Evolutionary conservation across 805 yeast genomes (phyloP).

Genomic region (Danielia reshetovae): DNA sequence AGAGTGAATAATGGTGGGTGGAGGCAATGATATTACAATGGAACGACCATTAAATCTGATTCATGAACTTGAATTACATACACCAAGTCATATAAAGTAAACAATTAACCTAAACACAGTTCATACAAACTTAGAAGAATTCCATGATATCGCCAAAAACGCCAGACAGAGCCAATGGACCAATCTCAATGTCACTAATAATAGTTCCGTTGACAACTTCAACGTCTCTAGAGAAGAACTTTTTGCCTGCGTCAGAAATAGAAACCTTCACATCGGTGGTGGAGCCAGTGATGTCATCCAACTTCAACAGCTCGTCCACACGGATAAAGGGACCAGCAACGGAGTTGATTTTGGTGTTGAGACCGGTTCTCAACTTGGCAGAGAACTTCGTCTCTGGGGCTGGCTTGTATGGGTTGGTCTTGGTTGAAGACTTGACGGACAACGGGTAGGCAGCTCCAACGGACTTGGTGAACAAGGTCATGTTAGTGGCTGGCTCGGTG

Average conservation of each 20-base stretch:
- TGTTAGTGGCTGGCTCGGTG: slow-evolving; percentile 1
- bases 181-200: neutral
- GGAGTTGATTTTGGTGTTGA: slow-evolving; percentile 1
- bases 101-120: too few species aligned
- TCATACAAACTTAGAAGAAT: neutral
- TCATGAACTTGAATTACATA: too few species aligned
- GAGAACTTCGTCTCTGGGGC: neutral
- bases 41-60: too few species aligned
- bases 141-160: neutral
- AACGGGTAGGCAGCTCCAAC: slow-evolving; percentile 1
- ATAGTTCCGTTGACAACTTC: slow-evolving; percentile 3
- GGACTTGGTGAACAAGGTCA: neutral
- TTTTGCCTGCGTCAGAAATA: neutral
- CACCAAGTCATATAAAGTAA: too few species aligned
- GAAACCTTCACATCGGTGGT: slow-evolving; percentile 1
- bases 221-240: slow-evolving; percentile 1
- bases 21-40: too few species aligned
- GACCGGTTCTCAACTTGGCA: neutral
- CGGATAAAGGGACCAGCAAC: neutral
- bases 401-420: neutral
- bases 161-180: neutral
- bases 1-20: too few species aligned
- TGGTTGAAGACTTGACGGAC: neutral
- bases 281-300: slow-evolving; percentile 2
- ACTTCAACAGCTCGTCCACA: slow-evolving; percentile 1